These are phyloP conservation scores for Adansonia gregorii DNA, from an alignment of 441 rosid genomes.

Conservation along the genomic window DNA sequence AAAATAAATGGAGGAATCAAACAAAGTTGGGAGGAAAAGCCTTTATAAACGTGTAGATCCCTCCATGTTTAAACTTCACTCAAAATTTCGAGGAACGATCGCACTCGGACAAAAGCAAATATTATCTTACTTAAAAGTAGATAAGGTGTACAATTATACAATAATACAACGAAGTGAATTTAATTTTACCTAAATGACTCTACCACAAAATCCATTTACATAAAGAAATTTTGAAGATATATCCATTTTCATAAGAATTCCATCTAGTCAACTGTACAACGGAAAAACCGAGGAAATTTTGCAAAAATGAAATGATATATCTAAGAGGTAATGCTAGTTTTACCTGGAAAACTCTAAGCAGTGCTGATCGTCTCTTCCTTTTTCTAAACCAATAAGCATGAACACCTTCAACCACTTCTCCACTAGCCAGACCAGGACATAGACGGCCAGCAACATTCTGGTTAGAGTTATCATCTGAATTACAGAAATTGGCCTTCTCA, in stretches of 20 bases:
- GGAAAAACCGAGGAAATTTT: neutral
- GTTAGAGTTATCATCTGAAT: conserved; percentile 53
- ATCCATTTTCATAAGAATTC: neutral
- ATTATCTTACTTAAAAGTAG: neutral
- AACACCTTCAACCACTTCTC: conserved; percentile 70
- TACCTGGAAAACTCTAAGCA: conserved; percentile 91
- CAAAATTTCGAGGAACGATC: neutral
- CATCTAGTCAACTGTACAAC: neutral
- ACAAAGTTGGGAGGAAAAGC: neutral
- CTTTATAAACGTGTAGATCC: neutral
- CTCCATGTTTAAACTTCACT: neutral
- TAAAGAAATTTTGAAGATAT: neutral
- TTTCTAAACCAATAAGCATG: conserved; percentile 72
- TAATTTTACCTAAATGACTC: neutral
- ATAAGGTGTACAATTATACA: neutral
- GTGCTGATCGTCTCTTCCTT: conserved; percentile 57
- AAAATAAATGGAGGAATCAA: neutral
- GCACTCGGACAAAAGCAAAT: neutral
- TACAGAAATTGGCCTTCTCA: conserved; percentile 70
- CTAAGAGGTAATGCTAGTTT: neutral
- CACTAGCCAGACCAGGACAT: conserved; percentile 52
- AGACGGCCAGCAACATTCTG: conserved; percentile 57
- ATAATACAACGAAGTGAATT: neutral
- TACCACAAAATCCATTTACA: neutral
- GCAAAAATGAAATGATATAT: conserved; percentile 4